Percentiles rank a stretch among this genome's conserved stretches.
Evolutionary conservation across 2,329 filamentous ascomycete species (phyloP).

Genomic region (Colletotrichum viniferum): DNA sequence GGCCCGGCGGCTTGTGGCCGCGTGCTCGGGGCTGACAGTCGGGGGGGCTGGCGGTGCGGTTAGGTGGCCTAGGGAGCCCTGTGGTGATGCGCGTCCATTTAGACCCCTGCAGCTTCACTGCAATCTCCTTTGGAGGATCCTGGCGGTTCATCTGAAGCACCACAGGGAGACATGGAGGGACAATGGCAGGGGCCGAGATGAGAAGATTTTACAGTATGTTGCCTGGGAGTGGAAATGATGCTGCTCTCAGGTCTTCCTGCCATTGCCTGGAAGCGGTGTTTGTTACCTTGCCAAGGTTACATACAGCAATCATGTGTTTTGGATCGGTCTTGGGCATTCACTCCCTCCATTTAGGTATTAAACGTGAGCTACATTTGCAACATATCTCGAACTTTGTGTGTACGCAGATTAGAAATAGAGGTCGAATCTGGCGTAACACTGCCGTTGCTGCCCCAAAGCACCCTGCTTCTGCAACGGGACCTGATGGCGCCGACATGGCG

Average conservation of each 20-base stretch:
- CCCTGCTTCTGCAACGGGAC: not conserved
- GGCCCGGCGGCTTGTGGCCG: conserved; percentile 14
- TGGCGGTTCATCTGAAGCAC: not conserved
- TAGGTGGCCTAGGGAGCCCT: not conserved
- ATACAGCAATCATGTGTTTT: not conserved
- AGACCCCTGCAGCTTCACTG: not conserved
- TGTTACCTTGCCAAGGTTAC: not conserved
- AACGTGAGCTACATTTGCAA: not conserved
- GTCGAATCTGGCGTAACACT: not conserved
- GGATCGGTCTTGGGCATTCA: not conserved
- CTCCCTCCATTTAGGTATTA: not conserved
- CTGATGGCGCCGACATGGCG: not conserved
- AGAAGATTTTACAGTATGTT: not conserved
- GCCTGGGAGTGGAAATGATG: not conserved
- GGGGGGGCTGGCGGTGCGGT: not conserved
- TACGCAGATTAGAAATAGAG: not conserved
- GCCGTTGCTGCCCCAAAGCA: not conserved
- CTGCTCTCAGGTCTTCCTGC: not conserved
- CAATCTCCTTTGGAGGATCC: not conserved
- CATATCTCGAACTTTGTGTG: not conserved
- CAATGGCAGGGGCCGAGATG: not conserved
- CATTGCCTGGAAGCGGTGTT: not conserved
- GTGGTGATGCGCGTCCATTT: not conserved
- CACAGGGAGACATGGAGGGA: not conserved
- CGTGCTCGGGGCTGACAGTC: conserved; percentile 6